Percentiles rank a stretch among this genome's conserved stretches.
Evolutionary conservation across 768 basidiomycete species (phyloP).

Genomic region (Lentinula lateritia): DNA sequence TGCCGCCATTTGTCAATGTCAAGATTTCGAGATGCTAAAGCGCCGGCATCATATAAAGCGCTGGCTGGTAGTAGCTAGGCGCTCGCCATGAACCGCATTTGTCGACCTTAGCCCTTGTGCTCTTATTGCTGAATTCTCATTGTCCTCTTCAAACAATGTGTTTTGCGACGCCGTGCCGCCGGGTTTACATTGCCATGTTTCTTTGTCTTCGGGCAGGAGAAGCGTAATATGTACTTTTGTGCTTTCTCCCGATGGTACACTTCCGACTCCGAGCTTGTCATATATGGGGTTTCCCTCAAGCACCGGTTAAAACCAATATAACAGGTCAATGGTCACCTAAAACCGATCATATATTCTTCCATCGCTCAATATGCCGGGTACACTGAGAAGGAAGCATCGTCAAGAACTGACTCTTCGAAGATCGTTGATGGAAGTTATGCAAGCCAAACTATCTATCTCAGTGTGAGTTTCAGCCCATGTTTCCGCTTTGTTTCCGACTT

Average conservation of each 20-base stretch:
- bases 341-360: neutral
- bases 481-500: neutral
- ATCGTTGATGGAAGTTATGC: constrained; percentile 5
- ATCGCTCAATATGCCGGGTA: neutral
- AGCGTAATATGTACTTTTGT: too few relatives aligned
- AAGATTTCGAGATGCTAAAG: too few relatives aligned
- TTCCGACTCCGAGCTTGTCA: neutral
- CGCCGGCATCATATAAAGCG: too few relatives aligned
- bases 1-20: too few relatives aligned
- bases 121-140: neutral
- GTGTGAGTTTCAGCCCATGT: neutral
- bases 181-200: constrained; percentile 2
- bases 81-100: neutral
- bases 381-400: constrained; percentile 3
- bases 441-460: neutral
- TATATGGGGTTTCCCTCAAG: neutral
- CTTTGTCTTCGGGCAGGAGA: neutral
- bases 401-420: constrained; percentile 6
- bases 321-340: neutral
- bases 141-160: neutral
- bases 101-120: neutral
- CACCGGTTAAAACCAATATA: neutral
- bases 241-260: neutral
- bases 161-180: neutral
- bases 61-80: neutral